A percentile compares a stretch with the other conserved stretches of the same genome.
Conservation (phyloP, 495 filamentous ascomycete species). For the Aspergillus conjunctus region DNA sequence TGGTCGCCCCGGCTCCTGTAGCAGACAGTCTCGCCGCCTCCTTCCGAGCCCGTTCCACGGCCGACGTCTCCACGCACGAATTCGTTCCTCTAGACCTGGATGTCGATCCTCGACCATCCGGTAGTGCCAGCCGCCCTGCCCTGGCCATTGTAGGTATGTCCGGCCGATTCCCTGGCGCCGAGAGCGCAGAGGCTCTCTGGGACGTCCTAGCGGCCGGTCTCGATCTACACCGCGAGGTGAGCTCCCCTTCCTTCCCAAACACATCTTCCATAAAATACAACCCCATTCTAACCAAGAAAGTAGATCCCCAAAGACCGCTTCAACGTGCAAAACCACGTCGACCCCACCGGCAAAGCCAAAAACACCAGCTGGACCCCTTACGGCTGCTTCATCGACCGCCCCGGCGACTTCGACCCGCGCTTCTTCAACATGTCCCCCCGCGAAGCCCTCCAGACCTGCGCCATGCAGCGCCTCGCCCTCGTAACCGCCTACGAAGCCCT, state of each 20-base stretch:
- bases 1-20: neutral
- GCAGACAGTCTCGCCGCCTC: neutral
- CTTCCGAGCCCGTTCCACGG: neutral
- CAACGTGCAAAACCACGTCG: slow-evolving; percentile 43
- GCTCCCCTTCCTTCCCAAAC: neutral
- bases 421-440: slow-evolving; percentile 43
- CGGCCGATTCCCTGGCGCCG: slow-evolving; percentile 29
- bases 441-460: slow-evolving; percentile 31
- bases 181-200: neutral
- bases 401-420: slow-evolving; percentile 38
- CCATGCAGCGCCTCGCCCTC: slow-evolving; percentile 34
- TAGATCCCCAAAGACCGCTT: slow-evolving; percentile 28
- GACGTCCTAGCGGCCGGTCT: neutral
- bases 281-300: no score
- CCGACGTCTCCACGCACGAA: neutral
- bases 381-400: slow-evolving; percentile 39
- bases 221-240: slow-evolving; percentile 4
- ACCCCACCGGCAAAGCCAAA: slow-evolving; percentile 40
- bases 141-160: slow-evolving; percentile 33
- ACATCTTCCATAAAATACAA: neutral
- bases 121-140: neutral
- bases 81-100: neutral
- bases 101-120: neutral
- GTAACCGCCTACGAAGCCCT: slow-evolving; percentile 44
- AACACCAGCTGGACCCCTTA: slow-evolving; percentile 40